These are phyloP conservation scores for Candida sp. DNA, from an alignment of 1,139 yeast genomes.

Conservation along the genomic window DNA sequence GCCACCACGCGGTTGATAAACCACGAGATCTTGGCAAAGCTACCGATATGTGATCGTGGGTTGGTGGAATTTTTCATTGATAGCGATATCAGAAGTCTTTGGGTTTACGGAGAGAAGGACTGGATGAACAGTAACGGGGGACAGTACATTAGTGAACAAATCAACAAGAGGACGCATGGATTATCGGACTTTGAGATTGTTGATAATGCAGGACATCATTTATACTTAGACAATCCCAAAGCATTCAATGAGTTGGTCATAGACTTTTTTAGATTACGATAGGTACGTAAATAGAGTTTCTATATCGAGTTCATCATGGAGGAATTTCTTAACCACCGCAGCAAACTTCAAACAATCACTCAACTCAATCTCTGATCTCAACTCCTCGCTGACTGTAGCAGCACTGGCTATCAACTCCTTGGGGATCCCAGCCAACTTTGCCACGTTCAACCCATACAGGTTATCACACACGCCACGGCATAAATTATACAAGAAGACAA, in stretches of 20 bases:
- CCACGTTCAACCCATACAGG: slow-evolving; percentile 83
- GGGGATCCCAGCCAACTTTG: slow-evolving; percentile 70
- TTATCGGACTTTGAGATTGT: slow-evolving; percentile 26
- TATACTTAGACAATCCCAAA: slow-evolving; percentile 43
- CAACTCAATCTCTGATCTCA: slow-evolving; percentile 36
- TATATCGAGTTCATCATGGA: slow-evolving; percentile 8
- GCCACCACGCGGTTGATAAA: slow-evolving; percentile 47
- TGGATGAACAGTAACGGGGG: slow-evolving; percentile 54
- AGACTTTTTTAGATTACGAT: slow-evolving; percentile 25
- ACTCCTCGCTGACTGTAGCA: slow-evolving; percentile 41
- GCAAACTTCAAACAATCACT: slow-evolving; percentile 11
- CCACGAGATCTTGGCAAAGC: slow-evolving; percentile 42
- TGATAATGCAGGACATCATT: slow-evolving; percentile 48
- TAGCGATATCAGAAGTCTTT: slow-evolving; percentile 28
- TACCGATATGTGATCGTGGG: slow-evolving; percentile 49
- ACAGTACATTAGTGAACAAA: slow-evolving; percentile 30
- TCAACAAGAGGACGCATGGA: slow-evolving; percentile 16
- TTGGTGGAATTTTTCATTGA: slow-evolving; percentile 32
- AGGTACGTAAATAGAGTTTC: slow-evolving; percentile 12
- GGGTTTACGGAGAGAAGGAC: slow-evolving; percentile 49
- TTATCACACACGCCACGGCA: slow-evolving; percentile 62
- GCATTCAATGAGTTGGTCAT: slow-evolving; percentile 31
- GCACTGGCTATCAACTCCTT: slow-evolving; percentile 54
- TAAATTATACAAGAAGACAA: slow-evolving; percentile 65
- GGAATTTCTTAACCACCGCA: slow-evolving; percentile 1